Evolutionary conservation across 306 rosid genomes (phyloP), one percentile per base, ranked within the genome.

Genomic region (Prunus kanzakura): DNA sequence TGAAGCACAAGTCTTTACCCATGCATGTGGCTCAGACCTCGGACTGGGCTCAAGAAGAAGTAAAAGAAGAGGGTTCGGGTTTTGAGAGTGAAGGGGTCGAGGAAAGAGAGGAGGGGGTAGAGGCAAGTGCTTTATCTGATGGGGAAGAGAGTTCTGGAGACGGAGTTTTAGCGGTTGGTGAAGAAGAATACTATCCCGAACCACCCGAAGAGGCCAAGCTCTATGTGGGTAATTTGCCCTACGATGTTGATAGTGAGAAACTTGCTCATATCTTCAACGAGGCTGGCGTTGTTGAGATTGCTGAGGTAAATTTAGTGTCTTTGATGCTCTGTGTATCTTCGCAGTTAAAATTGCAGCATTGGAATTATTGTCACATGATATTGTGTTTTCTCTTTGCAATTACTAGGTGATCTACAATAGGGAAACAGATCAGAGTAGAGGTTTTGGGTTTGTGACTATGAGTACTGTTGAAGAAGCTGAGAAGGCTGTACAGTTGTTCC

Each of bases 191-290:
- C 13, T 83, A 75, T 72, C 81, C 81, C 2, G 86, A 83, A 43
- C 86, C 86, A 4, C 83, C 83, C 5, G 86, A 83, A 62, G 86
- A 83, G 69, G 86, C 86, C 55, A 83, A 83, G 81, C 86, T 83
- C 56, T 83, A 70, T 61, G 86, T 83, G 75, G 86, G 86, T 15
- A 83, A 83, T 61, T 67, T 83, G 65, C 86, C 86, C 35, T 83
- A 55, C 52, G 86, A 83, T 43, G 81, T 79, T 41, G 86, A 76
- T 60, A 78, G 86, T 72, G 86, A 79, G 75, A 75, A 52, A 6
- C 86, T 83, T 62, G 86, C 86, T 70, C 52, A 75, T 56, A 63
- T 71, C 49, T 83, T 83, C 61, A 79, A 76, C 64, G 71, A 83
- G 22, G 86, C 84, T 52, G 86, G 86, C 16, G 22, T 83, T 71